A percentile compares a stretch with the other conserved stretches of the same genome.
Evolutionary conservation across 495 filamentous ascomycete species (phyloP).

Genomic region (Xylaria telfairii): DNA sequence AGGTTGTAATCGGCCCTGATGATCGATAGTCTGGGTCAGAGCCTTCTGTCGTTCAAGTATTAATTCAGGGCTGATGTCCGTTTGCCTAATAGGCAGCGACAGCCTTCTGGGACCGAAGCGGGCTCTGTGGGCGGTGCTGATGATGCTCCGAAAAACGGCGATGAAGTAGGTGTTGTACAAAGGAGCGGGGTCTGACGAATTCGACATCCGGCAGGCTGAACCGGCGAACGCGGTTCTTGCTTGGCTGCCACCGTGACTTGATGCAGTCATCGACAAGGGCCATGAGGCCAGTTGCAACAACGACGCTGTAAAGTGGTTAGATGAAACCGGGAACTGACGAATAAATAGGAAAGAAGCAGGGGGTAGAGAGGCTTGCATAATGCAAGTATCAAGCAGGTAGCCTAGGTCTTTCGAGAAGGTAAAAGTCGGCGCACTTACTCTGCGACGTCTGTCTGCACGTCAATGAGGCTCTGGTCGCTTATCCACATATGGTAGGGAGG

Average conservation of each 20-base stretch:
- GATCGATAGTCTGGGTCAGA: conserved; percentile 9
- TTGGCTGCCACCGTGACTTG: conserved; percentile 75
- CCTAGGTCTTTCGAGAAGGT: neutral
- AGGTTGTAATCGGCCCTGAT: conserved; percentile 17
- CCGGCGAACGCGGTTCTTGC: conserved; percentile 57
- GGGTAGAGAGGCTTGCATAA: no score
- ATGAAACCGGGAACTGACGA: conserved; percentile 6
- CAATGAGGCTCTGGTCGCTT: conserved; percentile 70
- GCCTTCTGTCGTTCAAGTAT: conserved; percentile 31
- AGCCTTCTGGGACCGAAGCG: conserved; percentile 48
- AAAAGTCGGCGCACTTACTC: conserved; percentile 72
- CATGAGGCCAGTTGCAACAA: conserved; percentile 89
- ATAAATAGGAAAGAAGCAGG: neutral
- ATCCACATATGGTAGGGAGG: conserved; percentile 91
- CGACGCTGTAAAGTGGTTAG: conserved; percentile 63
- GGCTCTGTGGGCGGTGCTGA: conserved; percentile 44
- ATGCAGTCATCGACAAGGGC: conserved; percentile 93
- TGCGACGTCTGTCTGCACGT: conserved; percentile 76
- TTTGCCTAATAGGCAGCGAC: conserved; percentile 46
- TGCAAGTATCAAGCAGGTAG: neutral
- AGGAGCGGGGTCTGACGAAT: conserved; percentile 69
- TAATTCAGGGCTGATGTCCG: neutral
- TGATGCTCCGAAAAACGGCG: conserved; percentile 57
- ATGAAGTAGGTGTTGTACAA: conserved; percentile 82
- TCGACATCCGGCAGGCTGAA: conserved; percentile 67